Conservation (phyloP, 2,329 filamentous ascomycete genomes). For the Penicillium paneum region DNA sequence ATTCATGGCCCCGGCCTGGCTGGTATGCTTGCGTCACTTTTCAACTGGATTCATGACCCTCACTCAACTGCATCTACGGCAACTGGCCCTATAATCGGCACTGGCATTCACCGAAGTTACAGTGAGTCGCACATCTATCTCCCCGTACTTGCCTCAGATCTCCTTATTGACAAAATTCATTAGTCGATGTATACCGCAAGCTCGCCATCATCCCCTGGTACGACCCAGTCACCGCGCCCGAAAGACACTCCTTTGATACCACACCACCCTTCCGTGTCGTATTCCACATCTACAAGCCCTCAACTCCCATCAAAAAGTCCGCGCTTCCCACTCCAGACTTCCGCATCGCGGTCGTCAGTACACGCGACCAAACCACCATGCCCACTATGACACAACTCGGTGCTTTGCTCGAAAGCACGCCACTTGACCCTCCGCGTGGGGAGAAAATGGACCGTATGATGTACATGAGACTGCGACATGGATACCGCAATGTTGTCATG, state of each 20-base stretch:
- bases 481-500: constrained; percentile 76
- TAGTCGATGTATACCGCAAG: constrained; percentile 70
- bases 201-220: constrained; percentile 71
- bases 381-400: constrained; percentile 71
- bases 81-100: constrained; percentile 50
- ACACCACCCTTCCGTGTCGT: constrained; percentile 65
- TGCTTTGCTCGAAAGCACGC: constrained; percentile 68
- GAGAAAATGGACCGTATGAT: constrained; percentile 52
- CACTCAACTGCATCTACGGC: constrained; percentile 27
- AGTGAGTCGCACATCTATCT: constrained; percentile 29
- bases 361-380: constrained; percentile 62
- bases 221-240: constrained; percentile 49
- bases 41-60: constrained; percentile 33
- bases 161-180: constrained; percentile 27
- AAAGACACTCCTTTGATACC: constrained; percentile 23
- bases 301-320: constrained; percentile 71
- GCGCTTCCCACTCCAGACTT: constrained; percentile 77
- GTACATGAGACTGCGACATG: constrained; percentile 79
- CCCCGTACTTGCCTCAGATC: background rate
- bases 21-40: constrained; percentile 33
- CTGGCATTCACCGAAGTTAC: constrained; percentile 56
- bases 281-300: constrained; percentile 79
- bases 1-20: constrained; percentile 23
- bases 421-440: constrained; percentile 60
- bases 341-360: constrained; percentile 76